Evolutionary conservation across 139 green algal genomes (phyloP), one percentile per base, ranked within the genome.

Genomic region (Chlamydomonas sp.): DNA sequence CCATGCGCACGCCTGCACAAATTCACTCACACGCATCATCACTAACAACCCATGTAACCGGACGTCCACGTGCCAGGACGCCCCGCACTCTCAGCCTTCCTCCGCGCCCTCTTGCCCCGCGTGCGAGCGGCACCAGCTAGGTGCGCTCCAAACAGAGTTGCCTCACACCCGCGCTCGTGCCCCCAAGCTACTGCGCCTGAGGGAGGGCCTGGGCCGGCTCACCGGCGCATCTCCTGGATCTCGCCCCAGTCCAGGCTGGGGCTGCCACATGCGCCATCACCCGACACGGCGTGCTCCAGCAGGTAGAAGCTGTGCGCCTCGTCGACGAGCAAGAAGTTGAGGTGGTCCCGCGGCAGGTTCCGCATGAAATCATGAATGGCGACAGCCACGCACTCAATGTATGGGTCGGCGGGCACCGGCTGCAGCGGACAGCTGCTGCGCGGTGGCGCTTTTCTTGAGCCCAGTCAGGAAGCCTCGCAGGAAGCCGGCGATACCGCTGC

Each of bases 241-340:
- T 63, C 79, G 9, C 14, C 49, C 63, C 63, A 4, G 79, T 84
- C 79, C 63, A 84, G 79, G 79, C 49, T 60, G 60, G 62, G 6
- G 78, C 78, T 63, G 63, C n/a, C 20, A 20, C n/a, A n/a, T 4
- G n/a, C 5, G n/a, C 63, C 3, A 15, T 67, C 64, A 14, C 8
- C 80, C 58, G 68, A 78, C 58, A 60, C 66, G 58, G 58, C 67
- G 58, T 58, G 68, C 67, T 78, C 58, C 67, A 85, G 4, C 68
- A 77, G 79, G 79, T 85, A 85, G n/a, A 78, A 62, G 58, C 49
- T 85, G 57, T 85, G 64, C 79, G 66, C 79, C 79, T 85, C 79
- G 66, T 85, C 79, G 17, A 85, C 18, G 12, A 85, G 57, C 49
- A 85, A 57, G 64, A 85, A 77, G 66, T 85, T 85, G 4, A 85